These are phyloP conservation scores for Cyclanthera cordifolia DNA, from an alignment of 306 rosid species.

Conservation along the genomic window DNA sequence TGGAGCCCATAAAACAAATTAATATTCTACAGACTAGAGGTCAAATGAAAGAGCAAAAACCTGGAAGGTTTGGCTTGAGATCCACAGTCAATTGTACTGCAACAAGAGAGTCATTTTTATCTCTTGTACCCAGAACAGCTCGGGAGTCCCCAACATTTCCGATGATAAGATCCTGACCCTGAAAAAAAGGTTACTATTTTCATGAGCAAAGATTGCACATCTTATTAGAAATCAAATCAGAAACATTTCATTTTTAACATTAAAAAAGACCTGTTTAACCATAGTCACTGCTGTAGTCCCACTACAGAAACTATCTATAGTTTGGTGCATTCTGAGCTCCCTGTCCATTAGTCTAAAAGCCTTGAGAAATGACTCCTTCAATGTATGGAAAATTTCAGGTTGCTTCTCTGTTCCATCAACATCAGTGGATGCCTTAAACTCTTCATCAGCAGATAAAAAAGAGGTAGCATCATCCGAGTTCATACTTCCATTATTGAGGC, in stretches of 20 bases:
- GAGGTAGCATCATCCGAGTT: conserved; percentile 50
- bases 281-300: conserved; percentile 96
- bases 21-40: neutral
- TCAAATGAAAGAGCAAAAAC: conserved; percentile 26
- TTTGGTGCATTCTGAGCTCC: conserved; percentile 63
- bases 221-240: conserved; percentile 5
- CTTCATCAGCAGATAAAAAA: conserved; percentile 62
- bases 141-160: conserved; percentile 97
- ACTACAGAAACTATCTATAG: conserved; percentile 80
- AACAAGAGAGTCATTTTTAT: conserved; percentile 41
- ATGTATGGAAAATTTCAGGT: conserved; percentile 61
- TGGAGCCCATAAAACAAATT: neutral
- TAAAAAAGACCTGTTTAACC: conserved; percentile 59
- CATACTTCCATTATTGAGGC: conserved; percentile 49
- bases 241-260: conserved; percentile 1
- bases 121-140: conserved; percentile 87
- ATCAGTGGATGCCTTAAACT: conserved; percentile 44
- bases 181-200: conserved; percentile 18
- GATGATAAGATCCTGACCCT: conserved; percentile 74
- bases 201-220: conserved; percentile 18
- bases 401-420: conserved; percentile 49
- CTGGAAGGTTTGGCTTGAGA: conserved; percentile 98
- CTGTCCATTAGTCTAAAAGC: conserved; percentile 85
- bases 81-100: conserved; percentile 94
- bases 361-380: conserved; percentile 71